phyloP scores from a whole-genome alignment of 1,139 yeast genomes.

The Citeromyces hawaiiensis region DNA sequence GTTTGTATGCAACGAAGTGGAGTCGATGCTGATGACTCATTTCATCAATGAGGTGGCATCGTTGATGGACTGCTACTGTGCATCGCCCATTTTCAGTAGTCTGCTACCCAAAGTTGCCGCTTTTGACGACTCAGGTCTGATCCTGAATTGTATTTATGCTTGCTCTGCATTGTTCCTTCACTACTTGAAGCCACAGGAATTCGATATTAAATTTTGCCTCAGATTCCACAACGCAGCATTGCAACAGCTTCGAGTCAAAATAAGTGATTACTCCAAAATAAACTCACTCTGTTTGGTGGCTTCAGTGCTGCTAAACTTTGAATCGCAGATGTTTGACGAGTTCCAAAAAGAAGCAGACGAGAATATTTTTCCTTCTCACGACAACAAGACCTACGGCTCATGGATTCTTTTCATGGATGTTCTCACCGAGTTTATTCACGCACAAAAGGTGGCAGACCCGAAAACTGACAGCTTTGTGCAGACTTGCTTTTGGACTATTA shows the following conservation, averaged over 20 bases:
- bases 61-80: constrained; percentile 5
- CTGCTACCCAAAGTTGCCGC: constrained; percentile 4
- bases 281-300: constrained; percentile 4
- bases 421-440: background rate
- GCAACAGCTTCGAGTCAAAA: constrained; percentile 6
- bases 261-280: constrained; percentile 3
- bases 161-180: constrained; percentile 7
- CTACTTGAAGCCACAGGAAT: constrained; percentile 4
- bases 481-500: constrained; percentile 2
- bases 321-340: constrained; percentile 4
- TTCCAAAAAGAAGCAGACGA: constrained; percentile 1
- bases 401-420: constrained; percentile 5
- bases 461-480: background rate
- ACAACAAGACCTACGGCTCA: constrained; percentile 5
- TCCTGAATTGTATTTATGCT: constrained; percentile 5
- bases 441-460: background rate
- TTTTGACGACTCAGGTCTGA: constrained; percentile 4
- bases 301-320: constrained; percentile 5
- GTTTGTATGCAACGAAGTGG: constrained; percentile 6
- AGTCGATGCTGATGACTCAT: constrained; percentile 3
- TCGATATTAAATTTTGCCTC: constrained; percentile 5
- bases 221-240: constrained; percentile 6
- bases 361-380: constrained; percentile 2
- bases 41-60: constrained; percentile 4
- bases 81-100: constrained; percentile 4